Evolutionary conservation across 805 yeast species (phyloP).

Genomic region (Ogataea haglerorum): DNA sequence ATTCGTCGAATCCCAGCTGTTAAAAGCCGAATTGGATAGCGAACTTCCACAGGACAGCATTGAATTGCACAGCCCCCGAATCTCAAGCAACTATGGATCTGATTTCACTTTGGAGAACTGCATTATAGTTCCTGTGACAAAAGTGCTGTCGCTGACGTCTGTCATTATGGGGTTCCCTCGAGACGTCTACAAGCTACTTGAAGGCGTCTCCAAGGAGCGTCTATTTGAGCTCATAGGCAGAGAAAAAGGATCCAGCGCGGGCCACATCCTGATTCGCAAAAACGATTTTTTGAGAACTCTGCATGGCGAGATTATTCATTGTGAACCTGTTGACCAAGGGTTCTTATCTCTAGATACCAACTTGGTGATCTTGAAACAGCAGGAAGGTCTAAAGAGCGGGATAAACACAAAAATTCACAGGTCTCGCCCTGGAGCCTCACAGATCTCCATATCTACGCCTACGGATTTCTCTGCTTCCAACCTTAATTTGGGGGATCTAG

Average conservation of each 20-base stretch:
- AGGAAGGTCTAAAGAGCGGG: not conserved
- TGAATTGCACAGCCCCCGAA: conserved; percentile 37
- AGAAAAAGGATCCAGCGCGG: conserved; percentile 28
- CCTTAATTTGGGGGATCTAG: too few relatives aligned
- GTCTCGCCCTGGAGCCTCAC: too few relatives aligned
- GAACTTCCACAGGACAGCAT: conserved; percentile 31
- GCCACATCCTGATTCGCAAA: conserved; percentile 33
- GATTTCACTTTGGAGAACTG: conserved; percentile 43
- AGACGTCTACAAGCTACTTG: conserved; percentile 44
- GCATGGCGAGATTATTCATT: conserved; percentile 51
- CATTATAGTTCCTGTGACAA: conserved; percentile 34
- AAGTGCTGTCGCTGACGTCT: conserved; percentile 32
- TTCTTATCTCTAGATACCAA: conserved; percentile 42
- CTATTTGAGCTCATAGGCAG: conserved; percentile 34
- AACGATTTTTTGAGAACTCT: conserved; percentile 42
- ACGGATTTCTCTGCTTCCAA: too few relatives aligned
- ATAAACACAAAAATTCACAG: not conserved
- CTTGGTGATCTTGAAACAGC: conserved; percentile 48
- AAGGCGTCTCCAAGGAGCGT: conserved; percentile 33
- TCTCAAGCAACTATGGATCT: conserved; percentile 33
- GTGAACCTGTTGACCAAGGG: conserved; percentile 80
- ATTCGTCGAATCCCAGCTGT: conserved; percentile 31
- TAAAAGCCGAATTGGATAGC: conserved; percentile 32
- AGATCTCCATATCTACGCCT: too few relatives aligned
- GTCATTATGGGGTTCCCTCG: conserved; percentile 43